A percentile compares a stretch with the other conserved stretches of the same genome.
phyloP scores from a whole-genome alignment of 805 yeast genomes.

The Candida nemodendra region DNA sequence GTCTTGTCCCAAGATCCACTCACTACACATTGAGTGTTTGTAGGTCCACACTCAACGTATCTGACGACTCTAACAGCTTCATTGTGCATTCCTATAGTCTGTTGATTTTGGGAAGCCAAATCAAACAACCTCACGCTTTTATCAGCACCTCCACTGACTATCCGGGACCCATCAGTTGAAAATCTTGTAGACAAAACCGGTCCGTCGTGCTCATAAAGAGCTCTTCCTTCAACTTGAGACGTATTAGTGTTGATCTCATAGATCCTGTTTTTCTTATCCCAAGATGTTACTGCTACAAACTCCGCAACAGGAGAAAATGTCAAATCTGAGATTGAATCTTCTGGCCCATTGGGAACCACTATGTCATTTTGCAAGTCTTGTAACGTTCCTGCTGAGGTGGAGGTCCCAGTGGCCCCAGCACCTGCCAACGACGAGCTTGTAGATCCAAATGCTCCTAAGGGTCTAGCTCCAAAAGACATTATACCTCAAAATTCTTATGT shows the following conservation, averaged over 20 bases:
- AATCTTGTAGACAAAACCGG: conserved; percentile 84
- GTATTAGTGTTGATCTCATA: conserved; percentile 75
- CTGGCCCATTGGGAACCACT: conserved; percentile 77
- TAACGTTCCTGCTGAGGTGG: conserved; percentile 45
- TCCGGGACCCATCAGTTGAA: conserved; percentile 83
- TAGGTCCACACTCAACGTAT: conserved; percentile 81
- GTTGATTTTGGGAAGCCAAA: conserved; percentile 74
- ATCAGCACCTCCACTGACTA: conserved; percentile 88
- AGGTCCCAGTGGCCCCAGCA: conserved; percentile 14
- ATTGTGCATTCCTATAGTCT: conserved; percentile 84
- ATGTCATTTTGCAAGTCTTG: conserved; percentile 70
- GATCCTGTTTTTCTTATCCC: conserved; percentile 94
- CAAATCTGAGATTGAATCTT: conserved; percentile 81
- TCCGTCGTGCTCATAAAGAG: conserved; percentile 83
- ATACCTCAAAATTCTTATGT: too few relatives aligned
- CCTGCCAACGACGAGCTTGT: conserved; percentile 7
- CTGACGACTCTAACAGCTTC: conserved; percentile 75
- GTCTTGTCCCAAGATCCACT: conserved; percentile 98
- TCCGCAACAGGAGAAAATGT: conserved; percentile 88
- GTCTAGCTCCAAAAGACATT: conserved; percentile 32
- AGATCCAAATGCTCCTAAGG: conserved; percentile 27
- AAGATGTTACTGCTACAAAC: conserved; percentile 74
- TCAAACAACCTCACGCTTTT: conserved; percentile 84
- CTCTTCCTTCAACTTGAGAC: conserved; percentile 85
- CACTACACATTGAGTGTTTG: conserved; percentile 77